A percentile compares a stretch with the other conserved stretches of the same genome.
phyloP scores from a whole-genome alignment of 345 rosid genomes.

The Gossypium herbaceum region DNA sequence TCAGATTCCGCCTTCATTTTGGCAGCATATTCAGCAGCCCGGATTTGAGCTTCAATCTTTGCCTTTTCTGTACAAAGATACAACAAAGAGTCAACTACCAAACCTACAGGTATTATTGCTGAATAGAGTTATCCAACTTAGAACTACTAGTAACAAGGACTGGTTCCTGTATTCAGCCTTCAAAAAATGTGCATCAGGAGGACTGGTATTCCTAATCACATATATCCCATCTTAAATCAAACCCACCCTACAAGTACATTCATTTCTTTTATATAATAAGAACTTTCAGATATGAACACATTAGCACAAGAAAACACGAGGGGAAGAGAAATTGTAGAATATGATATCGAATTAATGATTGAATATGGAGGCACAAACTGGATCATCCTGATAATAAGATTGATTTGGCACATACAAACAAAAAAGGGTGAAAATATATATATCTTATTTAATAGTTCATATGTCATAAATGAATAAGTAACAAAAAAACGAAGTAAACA shows the following conservation, averaged over 20 bases:
- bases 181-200: neutral
- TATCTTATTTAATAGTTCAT: neutral
- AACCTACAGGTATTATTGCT: neutral
- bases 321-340: neutral
- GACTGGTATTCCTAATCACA: neutral
- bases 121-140: too few relatives aligned
- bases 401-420: neutral
- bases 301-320: neutral
- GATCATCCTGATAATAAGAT: neutral
- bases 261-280: too few relatives aligned
- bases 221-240: too few relatives aligned
- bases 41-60: conserved; percentile 66
- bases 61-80: conserved; percentile 49
- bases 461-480: neutral
- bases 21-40: conserved; percentile 59
- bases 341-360: neutral
- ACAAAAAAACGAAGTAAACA: neutral
- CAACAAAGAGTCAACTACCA: neutral
- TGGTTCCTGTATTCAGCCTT: neutral
- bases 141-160: neutral
- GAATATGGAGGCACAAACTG: neutral
- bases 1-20: conserved; percentile 48
- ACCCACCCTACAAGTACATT: too few relatives aligned
- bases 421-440: neutral
- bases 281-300: neutral